phyloP scores from a whole-genome alignment of 2,329 filamentous ascomycete species.

The Sclerotinia nivalis region DNA sequence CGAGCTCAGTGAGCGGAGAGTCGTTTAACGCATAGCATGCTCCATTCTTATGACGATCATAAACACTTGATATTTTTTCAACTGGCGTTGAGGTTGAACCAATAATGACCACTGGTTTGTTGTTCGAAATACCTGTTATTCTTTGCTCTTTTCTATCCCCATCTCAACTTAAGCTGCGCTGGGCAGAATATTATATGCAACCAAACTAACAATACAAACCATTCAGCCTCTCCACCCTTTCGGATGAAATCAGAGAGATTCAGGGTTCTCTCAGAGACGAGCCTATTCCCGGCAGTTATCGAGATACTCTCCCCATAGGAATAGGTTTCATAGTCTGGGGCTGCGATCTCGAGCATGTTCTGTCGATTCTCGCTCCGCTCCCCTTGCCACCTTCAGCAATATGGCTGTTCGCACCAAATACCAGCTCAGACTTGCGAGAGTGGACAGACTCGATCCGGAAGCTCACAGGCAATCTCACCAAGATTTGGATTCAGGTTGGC shows the following conservation, averaged over 20 bases:
- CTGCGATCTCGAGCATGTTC: conserved; percentile 43
- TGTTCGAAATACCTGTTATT: conserved; percentile 19
- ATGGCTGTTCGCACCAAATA: conserved; percentile 51
- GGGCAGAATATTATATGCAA: not conserved
- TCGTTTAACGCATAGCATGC: not conserved
- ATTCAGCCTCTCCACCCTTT: conserved; percentile 13
- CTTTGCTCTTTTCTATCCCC: conserved; percentile 36
- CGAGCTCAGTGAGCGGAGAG: not conserved
- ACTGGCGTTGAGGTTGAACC: not conserved
- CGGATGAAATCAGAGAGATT: conserved; percentile 17
- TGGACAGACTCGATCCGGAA: conserved; percentile 40
- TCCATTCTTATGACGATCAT: not conserved
- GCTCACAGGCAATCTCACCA: conserved; percentile 30
- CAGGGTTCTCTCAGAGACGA: conserved; percentile 23
- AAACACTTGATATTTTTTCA: not conserved
- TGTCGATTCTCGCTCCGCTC: conserved; percentile 38
- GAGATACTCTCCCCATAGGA: conserved; percentile 46
- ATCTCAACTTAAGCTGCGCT: not conserved
- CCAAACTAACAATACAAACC: conserved; percentile 1
- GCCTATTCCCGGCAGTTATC: conserved; percentile 22
- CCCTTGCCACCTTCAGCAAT: conserved; percentile 43
- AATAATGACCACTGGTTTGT: not conserved
- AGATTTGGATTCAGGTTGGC: conserved; percentile 44
- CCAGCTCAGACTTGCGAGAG: conserved; percentile 32
- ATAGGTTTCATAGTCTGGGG: conserved; percentile 52